Evolutionary conservation across 208 protist species (phyloP), one percentile per base, ranked within the genome.

Genomic region (Leishmania guyanensis): DNA sequence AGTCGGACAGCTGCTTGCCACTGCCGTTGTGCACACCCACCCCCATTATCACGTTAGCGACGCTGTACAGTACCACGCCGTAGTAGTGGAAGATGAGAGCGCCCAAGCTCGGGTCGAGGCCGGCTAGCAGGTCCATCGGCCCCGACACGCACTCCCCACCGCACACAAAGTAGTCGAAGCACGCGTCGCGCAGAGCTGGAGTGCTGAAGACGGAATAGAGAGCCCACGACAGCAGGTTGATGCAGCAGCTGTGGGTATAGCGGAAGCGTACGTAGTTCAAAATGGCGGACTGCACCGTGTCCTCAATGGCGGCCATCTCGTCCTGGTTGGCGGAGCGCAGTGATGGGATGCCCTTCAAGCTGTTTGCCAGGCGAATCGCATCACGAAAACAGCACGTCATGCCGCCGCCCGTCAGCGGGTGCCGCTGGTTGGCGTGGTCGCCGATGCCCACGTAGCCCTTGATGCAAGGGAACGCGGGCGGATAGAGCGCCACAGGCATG

Each of bases 371-470:
- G 22, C 90, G 84, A 39, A 94, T 46, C 10, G 92, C 92, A 83
- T 99, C 98, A 36, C 89, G 89, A 82, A 99, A 95, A 36, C 91
- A 93, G 75, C 98, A 95, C 22, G 93, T 97, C 94, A 98, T 98
- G 82, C 96, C 94, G 53, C 92, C 96, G 76, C 98, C 98, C 10
- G 97, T 99, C 22, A 99, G 88, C 22, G 97, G 96, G 89, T 99
- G 94, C 56, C 98, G 92, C 90, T 98, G 96, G 90, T 99, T 99
- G 75, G 92, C 90, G 79, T 98, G 94, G 84, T 99, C 98, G 58
- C 98, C 98, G 71, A 99, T 88, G 69, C 95, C 87, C 3, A 98
- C 82, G 72, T 96, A 97, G 83, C 98, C 97, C 78, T 89, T 88
- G 74, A 93, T 90, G 80, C 81, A 88, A 36, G 90, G 89, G 77